A percentile compares a stretch with the other conserved stretches of the same genome.
Evolutionary conservation across 2,329 filamentous ascomycete species (phyloP).

Genomic region (Trichoderma atrobrunneum): DNA sequence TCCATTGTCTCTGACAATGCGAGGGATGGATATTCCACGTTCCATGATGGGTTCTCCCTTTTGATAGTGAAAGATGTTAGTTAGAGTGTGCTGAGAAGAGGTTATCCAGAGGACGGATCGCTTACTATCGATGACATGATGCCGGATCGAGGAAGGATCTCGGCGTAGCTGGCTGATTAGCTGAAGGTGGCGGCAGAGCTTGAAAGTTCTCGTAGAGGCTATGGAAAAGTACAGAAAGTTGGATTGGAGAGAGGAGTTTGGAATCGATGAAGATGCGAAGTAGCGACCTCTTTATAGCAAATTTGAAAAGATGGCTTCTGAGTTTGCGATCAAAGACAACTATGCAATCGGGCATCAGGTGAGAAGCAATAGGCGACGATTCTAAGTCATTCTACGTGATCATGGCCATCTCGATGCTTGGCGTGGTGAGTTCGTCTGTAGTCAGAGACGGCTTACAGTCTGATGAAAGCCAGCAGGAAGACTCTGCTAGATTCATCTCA

Average conservation of each 20-base stretch:
- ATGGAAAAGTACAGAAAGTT: not conserved
- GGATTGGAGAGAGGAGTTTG: not conserved
- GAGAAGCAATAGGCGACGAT: not conserved
- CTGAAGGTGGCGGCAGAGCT: not conserved
- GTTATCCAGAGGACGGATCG: not conserved
- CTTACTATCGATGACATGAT: not conserved
- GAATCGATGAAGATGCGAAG: not conserved
- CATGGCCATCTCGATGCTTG: not conserved
- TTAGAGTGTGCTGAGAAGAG: not conserved
- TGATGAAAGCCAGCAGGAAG: not conserved
- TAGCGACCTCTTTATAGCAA: not conserved
- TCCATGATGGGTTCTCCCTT: not conserved
- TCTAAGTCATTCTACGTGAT: not conserved
- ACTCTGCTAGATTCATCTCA: not conserved
- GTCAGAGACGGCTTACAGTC: not conserved
- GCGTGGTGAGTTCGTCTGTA: not conserved
- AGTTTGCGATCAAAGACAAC: not conserved
- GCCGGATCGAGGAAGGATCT: not conserved
- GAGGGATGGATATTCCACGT: slow-evolving; percentile 24
- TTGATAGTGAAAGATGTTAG: not conserved
- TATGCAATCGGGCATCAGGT: not conserved
- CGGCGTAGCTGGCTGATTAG: not conserved
- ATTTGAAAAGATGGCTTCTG: not conserved
- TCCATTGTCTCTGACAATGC: slow-evolving; percentile 36
- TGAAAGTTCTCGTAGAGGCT: not conserved